Percentiles rank a stretch among this genome's conserved stretches.
Evolutionary conservation across 2,329 filamentous ascomycete genomes (phyloP).

Genomic region (Albophoma yamanashiensis): DNA sequence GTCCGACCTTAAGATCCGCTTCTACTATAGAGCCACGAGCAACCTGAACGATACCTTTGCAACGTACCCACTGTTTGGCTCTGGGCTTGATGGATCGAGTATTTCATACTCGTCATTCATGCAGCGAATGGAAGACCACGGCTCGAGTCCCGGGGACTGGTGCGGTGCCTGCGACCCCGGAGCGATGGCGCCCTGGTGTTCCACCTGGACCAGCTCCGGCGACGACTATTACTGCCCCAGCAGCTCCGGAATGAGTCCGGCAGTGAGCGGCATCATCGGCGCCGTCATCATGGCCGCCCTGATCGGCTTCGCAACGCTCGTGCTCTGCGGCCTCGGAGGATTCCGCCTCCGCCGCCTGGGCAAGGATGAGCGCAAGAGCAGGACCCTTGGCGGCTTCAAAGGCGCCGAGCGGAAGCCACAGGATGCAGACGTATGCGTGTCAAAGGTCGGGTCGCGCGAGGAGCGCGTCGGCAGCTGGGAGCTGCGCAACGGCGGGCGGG

Average conservation of each 20-base stretch:
- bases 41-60: constrained; percentile 21
- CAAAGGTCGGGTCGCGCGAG: constrained; percentile 26
- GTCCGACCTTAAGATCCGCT: constrained; percentile 39
- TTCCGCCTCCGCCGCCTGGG: constrained; percentile 17
- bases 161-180: constrained; percentile 29
- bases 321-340: constrained; percentile 21
- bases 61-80: constrained; percentile 29
- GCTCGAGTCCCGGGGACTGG: constrained; percentile 26
- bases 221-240: too few species aligned
- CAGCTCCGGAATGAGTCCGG: constrained; percentile 17
- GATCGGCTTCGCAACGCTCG: constrained; percentile 19
- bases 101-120: constrained; percentile 30
- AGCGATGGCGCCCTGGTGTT: constrained; percentile 26
- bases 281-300: constrained; percentile 27
- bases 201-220: not conserved
- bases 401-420: constrained; percentile 31
- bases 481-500: constrained; percentile 17
- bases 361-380: constrained; percentile 3
- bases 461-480: constrained; percentile 42
- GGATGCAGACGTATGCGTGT: constrained; percentile 31
- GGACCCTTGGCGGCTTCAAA: constrained; percentile 28
- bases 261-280: constrained; percentile 35
- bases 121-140: constrained; percentile 22
- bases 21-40: constrained; percentile 42
- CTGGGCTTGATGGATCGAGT: constrained; percentile 16